Percentiles rank a stretch among this genome's conserved stretches.
phyloP scores from a whole-genome alignment of 2,329 filamentous ascomycete genomes.

The Botrytis byssoidea region DNA sequence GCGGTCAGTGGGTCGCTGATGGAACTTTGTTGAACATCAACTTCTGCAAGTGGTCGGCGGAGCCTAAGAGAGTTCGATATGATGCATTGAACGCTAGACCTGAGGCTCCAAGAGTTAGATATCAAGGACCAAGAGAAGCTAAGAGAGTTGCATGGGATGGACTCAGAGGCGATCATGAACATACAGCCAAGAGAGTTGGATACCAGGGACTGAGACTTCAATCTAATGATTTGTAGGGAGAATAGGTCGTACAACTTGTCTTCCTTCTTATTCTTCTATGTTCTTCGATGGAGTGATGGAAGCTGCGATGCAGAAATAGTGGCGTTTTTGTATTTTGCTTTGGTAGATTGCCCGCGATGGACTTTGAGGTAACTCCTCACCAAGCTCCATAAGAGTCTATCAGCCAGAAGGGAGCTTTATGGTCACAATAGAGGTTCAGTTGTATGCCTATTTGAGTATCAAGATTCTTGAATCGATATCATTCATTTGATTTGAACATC shows the following conservation, averaged over 20 bases:
- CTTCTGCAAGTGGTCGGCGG: neutral
- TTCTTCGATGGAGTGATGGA: neutral
- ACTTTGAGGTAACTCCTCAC: neutral
- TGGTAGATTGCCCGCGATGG: neutral
- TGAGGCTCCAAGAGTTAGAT: neutral
- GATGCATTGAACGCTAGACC: too few species aligned
- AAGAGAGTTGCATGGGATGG: neutral
- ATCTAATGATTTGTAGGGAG: neutral
- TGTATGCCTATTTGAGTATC: neutral
- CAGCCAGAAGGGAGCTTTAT: neutral
- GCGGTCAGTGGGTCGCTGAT: constrained; percentile 1
- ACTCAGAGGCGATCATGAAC: neutral
- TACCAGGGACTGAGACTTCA: neutral
- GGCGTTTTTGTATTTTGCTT: neutral
- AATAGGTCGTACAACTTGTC: neutral
- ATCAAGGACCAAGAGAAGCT: neutral
- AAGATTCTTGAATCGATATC: neutral
- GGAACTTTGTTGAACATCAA: neutral
- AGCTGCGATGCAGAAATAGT: neutral
- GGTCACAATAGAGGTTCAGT: neutral
- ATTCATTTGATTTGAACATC: neutral
- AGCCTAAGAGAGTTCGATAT: neutral
- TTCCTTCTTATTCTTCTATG: neutral
- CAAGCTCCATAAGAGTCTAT: neutral
- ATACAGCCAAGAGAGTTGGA: neutral